Base-by-base conservation (phyloP, 1,284 basidiomycete genomes). In the Papiliotrema laurentii region DNA sequence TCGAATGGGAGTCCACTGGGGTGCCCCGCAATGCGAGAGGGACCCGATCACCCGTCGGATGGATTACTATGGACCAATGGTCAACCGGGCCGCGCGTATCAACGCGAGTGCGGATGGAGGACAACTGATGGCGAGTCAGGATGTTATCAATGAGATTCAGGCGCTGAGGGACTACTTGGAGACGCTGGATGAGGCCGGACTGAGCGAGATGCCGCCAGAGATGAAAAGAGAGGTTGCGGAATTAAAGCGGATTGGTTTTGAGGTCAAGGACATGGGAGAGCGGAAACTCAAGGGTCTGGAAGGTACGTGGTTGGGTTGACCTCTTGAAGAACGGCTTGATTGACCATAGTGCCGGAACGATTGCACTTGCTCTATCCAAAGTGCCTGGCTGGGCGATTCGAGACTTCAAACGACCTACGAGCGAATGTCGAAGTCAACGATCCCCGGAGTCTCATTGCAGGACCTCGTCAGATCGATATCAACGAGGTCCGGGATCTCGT, bases 1-100 rank as follows among this genome's bases (percentile, higher is more conserved):
- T 3, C 84, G 96, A 36, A 98, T 99, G 94, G 94, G 96, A 39
- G 86, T 98, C 41, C 96, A 98, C 72, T 93, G 87, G 71, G 96
- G 96, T 28, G 74, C 75, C 24, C 96, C 96, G 0, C 81, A 91
- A 38, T 97, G 92, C 69, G 93, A 97, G 67, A 81, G 83, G 10
- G 96, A 99, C 73, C 87, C 90, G 1, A 87, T 96, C 68, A 98
- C 93, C 5, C 78, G 85, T 54, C 86, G 96, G 24, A 98, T 99
- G 96, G 94, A 98, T 74, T 96, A 96, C 75, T 89, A 93, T 63
- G 91, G 91, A 0, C 85, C 89, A 1, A 88, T 93, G 82, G 89
- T 93, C 58, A 96, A 96, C 71, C 86, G 93, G 36, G 81, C 94
- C 0, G 84, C 94, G 2, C 81, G 96, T 48, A 89, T 99, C 66